Base-by-base conservation (phyloP, 176 grass and related monocot species). In the Bromus sterilis region DNA sequence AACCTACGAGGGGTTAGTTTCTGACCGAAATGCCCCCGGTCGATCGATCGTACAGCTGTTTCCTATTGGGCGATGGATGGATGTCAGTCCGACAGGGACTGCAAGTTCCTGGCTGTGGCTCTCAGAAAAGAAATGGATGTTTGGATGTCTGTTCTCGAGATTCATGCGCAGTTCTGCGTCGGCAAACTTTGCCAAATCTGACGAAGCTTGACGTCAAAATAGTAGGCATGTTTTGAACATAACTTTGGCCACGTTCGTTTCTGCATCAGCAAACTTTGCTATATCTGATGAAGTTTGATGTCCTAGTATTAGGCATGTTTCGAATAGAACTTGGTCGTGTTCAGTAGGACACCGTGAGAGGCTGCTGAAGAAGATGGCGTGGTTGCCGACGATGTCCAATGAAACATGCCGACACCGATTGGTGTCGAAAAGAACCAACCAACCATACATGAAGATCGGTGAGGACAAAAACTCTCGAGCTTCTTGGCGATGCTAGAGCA, bases 1-100 rank as follows among this genome's bases (percentile, higher is more conserved):
- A 89, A 89, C 82, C 20, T n/a, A 70, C 63, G 20, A 7, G 1
- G 1, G 0, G 0, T 11, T 31, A 70, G 69, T n/a, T n/a, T n/a
- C n/a, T n/a, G n/a, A 80, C 77, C 0, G 25, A 31, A 76, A 85
- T 81, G 40, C 82, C 82, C 82, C 9, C 55, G 3, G n/a, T n/a
- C n/a, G n/a, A n/a, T n/a, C n/a, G 58, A 9, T 44, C 35, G 13
- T 11, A 26, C 53, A 63, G 82, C 33, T 89, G 77, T 42, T 53
- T 18, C 48, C 48, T 51, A 51, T 51, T 67, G 64, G 62, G 18
- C 11, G 68, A 67, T 51, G 59, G 68, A 67, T 51, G 59, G 40
- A 71, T 75, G 34, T 4, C 16, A 21, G 16, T 42, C 29, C 32
- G 85, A 84, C 59, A 75, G 46, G 28, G 75, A 74, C 42, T 9